Evolutionary conservation across 2,329 filamentous ascomycete genomes (phyloP).

Genomic region (Rhynchosporium agropyri): DNA sequence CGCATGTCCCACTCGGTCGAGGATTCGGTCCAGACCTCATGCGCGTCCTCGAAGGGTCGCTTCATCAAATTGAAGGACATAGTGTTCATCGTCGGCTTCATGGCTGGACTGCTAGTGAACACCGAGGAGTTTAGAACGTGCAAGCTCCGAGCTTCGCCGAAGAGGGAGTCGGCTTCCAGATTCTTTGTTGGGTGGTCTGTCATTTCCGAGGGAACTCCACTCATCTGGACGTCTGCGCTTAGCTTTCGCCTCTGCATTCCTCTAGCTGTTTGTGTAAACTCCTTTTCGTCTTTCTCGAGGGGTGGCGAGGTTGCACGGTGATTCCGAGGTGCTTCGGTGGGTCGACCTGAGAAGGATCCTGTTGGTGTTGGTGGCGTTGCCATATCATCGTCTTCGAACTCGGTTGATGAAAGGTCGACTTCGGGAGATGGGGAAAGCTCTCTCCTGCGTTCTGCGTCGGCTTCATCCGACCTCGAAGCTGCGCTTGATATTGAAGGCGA

Average conservation of each 20-base stretch:
- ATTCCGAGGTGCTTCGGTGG: slow-evolving; percentile 55
- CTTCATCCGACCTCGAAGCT: slow-evolving; percentile 71
- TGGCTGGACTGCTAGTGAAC: slow-evolving; percentile 58
- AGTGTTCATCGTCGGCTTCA: slow-evolving; percentile 47
- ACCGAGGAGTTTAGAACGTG: slow-evolving; percentile 25
- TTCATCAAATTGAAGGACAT: slow-evolving; percentile 46
- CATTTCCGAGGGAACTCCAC: slow-evolving; percentile 47
- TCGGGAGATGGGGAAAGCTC: slow-evolving; percentile 89
- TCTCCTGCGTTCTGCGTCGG: slow-evolving; percentile 64
- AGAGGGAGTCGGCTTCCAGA: slow-evolving; percentile 38
- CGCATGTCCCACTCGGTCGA: slow-evolving; percentile 62
- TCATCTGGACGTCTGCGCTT: slow-evolving; percentile 57
- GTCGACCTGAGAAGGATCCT: slow-evolving; percentile 59
- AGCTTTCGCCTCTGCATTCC: slow-evolving; percentile 69
- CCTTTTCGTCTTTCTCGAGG: slow-evolving; percentile 90
- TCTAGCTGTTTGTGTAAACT: slow-evolving; percentile 94
- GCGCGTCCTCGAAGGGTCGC: slow-evolving; percentile 48
- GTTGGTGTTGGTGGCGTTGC: slow-evolving; percentile 63
- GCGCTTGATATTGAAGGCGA: slow-evolving; percentile 81
- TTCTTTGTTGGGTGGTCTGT: slow-evolving; percentile 36
- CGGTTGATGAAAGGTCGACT: slow-evolving; percentile 84
- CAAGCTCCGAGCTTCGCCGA: slow-evolving; percentile 42
- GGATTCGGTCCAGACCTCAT: slow-evolving; percentile 42
- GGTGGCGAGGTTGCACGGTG: slow-evolving; percentile 81
- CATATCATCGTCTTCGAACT: slow-evolving; percentile 76